Base-by-base conservation (phyloP, 768 basidiomycete genomes). In the Amanita phalloides region DNA sequence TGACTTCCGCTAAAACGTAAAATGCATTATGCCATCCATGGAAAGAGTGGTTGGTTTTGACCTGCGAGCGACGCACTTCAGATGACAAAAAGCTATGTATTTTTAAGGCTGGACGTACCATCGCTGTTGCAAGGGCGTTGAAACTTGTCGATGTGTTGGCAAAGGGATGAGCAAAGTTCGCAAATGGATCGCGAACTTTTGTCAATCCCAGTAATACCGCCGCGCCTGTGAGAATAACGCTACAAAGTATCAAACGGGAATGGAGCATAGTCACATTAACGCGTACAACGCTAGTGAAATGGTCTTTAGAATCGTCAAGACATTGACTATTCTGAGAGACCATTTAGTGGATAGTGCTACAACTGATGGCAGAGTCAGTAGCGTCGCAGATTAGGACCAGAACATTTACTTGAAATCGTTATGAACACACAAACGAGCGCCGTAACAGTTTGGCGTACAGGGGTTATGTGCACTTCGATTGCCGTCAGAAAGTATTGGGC, bases 171-270 rank as follows among this genome's bases (percentile, higher is more conserved):
- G 61, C 65, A 60, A 86, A 84, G 60, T 81, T 79, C 14, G 64
- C 65, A 42, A 74, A 73, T 0, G 82, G 79, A 61, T 83, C 71
- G 43, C 67, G 37, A 30, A 86, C 67, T 10, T 65, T 68, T 0
- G 80, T 82, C 35, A 71, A 60, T 6, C 81, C 82, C 1, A 70
- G 66, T 3, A 85, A 66, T 3, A 84, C 83, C 6, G 76, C 77
- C 68, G 78, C 73, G 54, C 77, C 76, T 0, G 78, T 73, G 25
- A 77, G 57, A 3, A 79, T 76, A 44, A 84, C 62, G 37, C 68
- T 68, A 48, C 20, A 36, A 23, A 25, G 41, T 23, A 17, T 33
- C 23, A 32, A 43, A 20, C 13, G 30, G 6, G 44, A 26, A 54
- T 14, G 23, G 41, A 0, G n/a, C 25, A 8, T 5, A 3, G 39